Evolutionary conservation across 345 rosid species (phyloP).

Genomic region (Populus deltoides): DNA sequence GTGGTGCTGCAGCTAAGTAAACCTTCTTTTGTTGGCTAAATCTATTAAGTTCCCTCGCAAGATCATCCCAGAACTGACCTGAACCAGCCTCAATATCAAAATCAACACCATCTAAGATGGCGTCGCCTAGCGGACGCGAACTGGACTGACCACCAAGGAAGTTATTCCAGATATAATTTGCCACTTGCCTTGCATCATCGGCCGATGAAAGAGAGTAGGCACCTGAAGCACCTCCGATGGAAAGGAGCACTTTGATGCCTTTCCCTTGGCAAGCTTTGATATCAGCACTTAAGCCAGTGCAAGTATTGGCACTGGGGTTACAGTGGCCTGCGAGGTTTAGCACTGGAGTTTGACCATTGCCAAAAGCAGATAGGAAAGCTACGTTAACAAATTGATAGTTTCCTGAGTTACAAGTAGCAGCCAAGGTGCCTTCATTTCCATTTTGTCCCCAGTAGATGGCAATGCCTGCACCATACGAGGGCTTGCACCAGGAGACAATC

Average conservation of each 20-base stretch:
- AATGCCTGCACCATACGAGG: conserved; percentile 7
- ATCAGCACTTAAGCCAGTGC: background rate
- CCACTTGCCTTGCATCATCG: conserved; percentile 5
- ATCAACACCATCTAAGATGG: conserved; percentile 18
- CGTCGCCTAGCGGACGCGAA: conserved; percentile 21
- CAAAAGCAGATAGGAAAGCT: conserved; percentile 11
- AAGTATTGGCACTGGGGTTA: background rate
- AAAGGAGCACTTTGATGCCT: conserved; percentile 14
- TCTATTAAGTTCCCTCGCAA: conserved; percentile 5
- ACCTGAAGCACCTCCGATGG: conserved; percentile 8
- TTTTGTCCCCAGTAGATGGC: conserved; percentile 22
- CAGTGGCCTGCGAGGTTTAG: conserved; percentile 20
- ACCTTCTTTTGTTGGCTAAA: conserved; percentile 2
- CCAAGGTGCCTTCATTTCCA: conserved; percentile 14
- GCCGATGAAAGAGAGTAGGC: conserved; percentile 13
- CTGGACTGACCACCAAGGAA: conserved; percentile 10
- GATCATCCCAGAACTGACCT: conserved; percentile 10
- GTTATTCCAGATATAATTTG: conserved; percentile 17
- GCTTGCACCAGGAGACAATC: background rate
- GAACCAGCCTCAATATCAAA: conserved; percentile 17
- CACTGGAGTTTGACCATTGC: conserved; percentile 14
- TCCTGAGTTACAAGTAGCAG: conserved; percentile 13
- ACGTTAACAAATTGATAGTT: conserved; percentile 14
- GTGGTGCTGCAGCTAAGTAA: conserved; percentile 17
- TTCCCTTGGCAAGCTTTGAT: conserved; percentile 8